Evolutionary conservation across 768 basidiomycete species (phyloP), one percentile per base, ranked within the genome.

Genomic region (Naganishia kalamii): DNA sequence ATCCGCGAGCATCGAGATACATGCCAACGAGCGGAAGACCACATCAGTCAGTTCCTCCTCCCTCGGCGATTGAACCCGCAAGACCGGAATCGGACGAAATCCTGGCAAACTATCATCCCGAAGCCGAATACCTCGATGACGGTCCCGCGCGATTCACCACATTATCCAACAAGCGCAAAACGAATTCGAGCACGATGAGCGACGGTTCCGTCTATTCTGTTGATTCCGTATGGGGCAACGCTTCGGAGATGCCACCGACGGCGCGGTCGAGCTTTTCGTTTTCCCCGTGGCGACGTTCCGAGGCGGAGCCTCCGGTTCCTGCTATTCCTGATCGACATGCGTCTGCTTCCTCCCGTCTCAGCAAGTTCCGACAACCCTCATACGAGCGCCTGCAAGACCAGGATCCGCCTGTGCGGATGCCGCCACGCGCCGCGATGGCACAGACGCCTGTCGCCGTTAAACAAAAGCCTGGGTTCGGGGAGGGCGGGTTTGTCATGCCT

Each of bases 151-250:
- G 54, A 32, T 40, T 21, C 54, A 33, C n/a, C 35, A 40, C 43
- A 8, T 5, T 11, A n/a, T 44, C 54, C 4, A 40, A 19, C 23
- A 57, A 57, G 37, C 54, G 54, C 11, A 57, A 57, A 35, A 57
- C 54, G 32, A 40, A 7, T 4, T 29, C 50, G 27, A 52, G 30
- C 50, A 52, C 10, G 33, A 57, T 57, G 54, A 57, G 21, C 21
- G 54, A 57, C 13, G 54, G 54, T 2, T 57, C 54, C 23, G 23
- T 40, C 21, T 57, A 57, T 25, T 57, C 54, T 33, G 54, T 57
- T n/a, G 54, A 57, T 27, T 57, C 54, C 37, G 40, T 57, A n/a
- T 57, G 54, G 54, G 54, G 54, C n/a, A 57, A 57, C 23, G 54
- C 54, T 5, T 57, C 54, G 4, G 54, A 57, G 40, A 37, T 37